phyloP scores from a whole-genome alignment of 2,329 filamentous ascomycete genomes.

The Lecanicillium sp. region DNA sequence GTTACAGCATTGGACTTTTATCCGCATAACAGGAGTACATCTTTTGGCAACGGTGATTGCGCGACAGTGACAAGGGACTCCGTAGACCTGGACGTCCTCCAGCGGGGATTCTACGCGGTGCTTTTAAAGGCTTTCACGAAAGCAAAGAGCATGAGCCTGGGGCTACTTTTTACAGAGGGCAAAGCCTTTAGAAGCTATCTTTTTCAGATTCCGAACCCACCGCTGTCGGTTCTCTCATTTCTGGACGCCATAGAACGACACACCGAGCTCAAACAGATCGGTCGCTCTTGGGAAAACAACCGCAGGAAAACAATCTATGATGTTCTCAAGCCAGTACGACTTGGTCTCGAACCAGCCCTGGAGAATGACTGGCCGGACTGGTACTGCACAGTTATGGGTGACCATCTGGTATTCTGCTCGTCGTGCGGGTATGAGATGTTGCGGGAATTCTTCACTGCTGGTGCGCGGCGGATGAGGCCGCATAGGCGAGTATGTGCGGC shows the following conservation, averaged over 20 bases:
- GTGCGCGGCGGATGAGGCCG: conserved; percentile 3
- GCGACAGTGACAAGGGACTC: conserved; percentile 17
- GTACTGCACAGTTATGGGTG: conserved; percentile 18
- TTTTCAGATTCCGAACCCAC: conserved; percentile 19
- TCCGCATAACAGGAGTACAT: conserved; percentile 22
- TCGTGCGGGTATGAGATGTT: conserved; percentile 26
- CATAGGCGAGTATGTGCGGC: conserved; percentile 19
- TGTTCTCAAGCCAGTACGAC: conserved; percentile 22
- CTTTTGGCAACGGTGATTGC: not conserved
- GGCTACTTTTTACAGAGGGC: conserved; percentile 20
- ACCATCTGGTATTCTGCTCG: conserved; percentile 19
- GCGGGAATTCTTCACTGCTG: conserved; percentile 20
- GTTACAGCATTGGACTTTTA: conserved; percentile 25
- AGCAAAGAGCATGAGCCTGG: conserved; percentile 19
- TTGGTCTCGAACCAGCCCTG: conserved; percentile 15
- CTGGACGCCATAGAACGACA: conserved; percentile 26
- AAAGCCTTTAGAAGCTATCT: conserved; percentile 23
- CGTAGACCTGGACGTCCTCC: conserved; percentile 16
- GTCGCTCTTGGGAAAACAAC: conserved; percentile 1
- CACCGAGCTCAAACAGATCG: conserved; percentile 12
- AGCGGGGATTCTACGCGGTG: conserved; percentile 25
- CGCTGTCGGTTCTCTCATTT: conserved; percentile 20
- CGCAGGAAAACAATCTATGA: conserved; percentile 20
- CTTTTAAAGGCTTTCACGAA: conserved; percentile 27
- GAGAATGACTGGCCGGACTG: conserved; percentile 15